Conservation (phyloP, 768 basidiomycete species). For the Leccinum variicolor region DNA sequence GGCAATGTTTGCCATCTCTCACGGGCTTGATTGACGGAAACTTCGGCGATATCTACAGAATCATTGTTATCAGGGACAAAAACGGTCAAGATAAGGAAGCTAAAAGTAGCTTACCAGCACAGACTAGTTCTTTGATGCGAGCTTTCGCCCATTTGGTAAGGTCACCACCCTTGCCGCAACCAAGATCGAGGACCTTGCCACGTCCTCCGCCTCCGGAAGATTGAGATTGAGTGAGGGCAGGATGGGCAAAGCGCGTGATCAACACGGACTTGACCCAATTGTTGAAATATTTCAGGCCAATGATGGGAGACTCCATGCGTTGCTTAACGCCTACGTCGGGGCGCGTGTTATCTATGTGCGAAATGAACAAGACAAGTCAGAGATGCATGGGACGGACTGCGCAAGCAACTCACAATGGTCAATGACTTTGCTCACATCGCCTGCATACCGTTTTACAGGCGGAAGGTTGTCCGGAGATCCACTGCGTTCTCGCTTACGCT, state of each 20-base stretch:
- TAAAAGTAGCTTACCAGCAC: constrained; percentile 59
- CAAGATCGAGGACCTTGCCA: constrained; percentile 92
- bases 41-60: constrained; percentile 74
- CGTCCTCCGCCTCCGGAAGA: constrained; percentile 27
- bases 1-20: constrained; percentile 58
- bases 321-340: constrained; percentile 87
- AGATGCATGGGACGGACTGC: not conserved
- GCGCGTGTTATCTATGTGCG: constrained; percentile 75
- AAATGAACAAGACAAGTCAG: constrained; percentile 4
- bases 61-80: not conserved
- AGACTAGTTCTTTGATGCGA: constrained; percentile 71
- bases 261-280: constrained; percentile 99
- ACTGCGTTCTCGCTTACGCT: constrained; percentile 49
- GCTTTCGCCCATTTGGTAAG: constrained; percentile 94
- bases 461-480: constrained; percentile 38
- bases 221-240: constrained; percentile 49
- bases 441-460: constrained; percentile 49
- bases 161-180: constrained; percentile 99
- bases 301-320: constrained; percentile 88
- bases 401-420: constrained; percentile 64
- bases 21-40: constrained; percentile 88
- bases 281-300: constrained; percentile 96
- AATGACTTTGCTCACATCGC: constrained; percentile 73
- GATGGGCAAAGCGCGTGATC: constrained; percentile 85
- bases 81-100: not conserved